A percentile compares a stretch with the other conserved stretches of the same genome.
Evolutionary conservation across 78 protist species (phyloP).

Genomic region (Planoprotostelium fungivorum): DNA sequence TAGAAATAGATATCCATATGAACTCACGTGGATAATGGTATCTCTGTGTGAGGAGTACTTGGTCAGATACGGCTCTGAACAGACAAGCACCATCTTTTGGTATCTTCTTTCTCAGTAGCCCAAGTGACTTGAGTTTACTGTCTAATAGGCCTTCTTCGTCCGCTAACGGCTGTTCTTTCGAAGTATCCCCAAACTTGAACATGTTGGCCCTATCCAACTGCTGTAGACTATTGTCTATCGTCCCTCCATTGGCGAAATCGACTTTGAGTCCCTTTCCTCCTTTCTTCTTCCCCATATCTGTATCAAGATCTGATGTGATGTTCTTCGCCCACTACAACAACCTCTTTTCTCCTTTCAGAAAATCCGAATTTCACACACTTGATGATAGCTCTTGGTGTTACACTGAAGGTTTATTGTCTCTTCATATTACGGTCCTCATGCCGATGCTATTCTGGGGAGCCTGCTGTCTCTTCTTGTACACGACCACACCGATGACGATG

Average conservation of each 20-base stretch:
- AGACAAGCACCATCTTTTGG: neutral
- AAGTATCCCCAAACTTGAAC: neutral
- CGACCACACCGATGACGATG: no score
- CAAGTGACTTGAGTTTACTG: neutral
- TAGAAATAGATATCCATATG: neutral
- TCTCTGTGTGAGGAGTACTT: neutral
- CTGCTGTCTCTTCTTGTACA: no score
- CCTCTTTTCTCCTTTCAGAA: no score
- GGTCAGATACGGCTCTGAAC: neutral
- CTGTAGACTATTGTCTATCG: neutral
- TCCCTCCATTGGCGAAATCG: neutral
- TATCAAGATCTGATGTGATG: no score
- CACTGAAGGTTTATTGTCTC: no score
- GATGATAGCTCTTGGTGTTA: no score
- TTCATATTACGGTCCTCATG: no score
- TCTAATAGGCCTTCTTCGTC: neutral
- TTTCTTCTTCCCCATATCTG: slow-evolving; percentile 1
- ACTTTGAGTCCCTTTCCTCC: neutral
- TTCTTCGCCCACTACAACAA: no score
- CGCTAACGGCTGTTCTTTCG: neutral
- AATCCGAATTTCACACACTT: no score
- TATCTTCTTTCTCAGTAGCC: neutral
- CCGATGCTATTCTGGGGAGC: no score
- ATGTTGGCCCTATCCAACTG: neutral
- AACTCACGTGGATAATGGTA: neutral